Conservation (phyloP, 2,329 filamentous ascomycete genomes). For the Colletotrichum abscissum region DNA sequence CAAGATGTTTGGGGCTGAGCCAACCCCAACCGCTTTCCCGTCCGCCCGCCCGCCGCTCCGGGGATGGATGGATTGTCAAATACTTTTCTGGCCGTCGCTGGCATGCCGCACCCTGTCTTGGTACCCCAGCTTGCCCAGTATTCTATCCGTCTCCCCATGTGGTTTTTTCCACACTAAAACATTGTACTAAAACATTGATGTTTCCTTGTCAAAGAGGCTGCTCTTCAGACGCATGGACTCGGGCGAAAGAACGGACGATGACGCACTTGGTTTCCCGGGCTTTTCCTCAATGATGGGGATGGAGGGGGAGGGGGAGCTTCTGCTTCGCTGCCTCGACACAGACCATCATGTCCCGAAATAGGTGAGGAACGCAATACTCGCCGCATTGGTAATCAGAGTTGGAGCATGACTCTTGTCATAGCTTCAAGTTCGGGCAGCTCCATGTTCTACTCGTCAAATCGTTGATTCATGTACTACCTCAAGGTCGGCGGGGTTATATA, state of each 20-base stretch:
- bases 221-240: background rate
- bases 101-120: background rate
- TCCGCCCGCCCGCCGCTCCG: background rate
- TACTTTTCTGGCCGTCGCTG: background rate
- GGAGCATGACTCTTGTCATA: background rate
- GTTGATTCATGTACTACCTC: background rate
- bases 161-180: background rate
- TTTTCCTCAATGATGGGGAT: background rate
- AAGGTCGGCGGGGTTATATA: background rate
- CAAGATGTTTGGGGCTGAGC: background rate
- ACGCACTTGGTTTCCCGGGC: background rate
- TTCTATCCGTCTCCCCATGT: background rate
- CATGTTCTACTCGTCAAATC: background rate
- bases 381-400: background rate
- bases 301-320: no score
- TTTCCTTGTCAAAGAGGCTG: background rate
- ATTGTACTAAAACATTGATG: background rate
- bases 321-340: background rate
- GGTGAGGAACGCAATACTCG: background rate
- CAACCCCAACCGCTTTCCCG: background rate
- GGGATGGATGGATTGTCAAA: background rate
- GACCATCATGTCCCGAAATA: background rate
- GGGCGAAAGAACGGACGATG: background rate
- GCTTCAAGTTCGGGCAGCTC: background rate
- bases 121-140: background rate